phyloP scores from a whole-genome alignment of 2,329 filamentous ascomycete genomes.

The Claviceps maximensis region DNA sequence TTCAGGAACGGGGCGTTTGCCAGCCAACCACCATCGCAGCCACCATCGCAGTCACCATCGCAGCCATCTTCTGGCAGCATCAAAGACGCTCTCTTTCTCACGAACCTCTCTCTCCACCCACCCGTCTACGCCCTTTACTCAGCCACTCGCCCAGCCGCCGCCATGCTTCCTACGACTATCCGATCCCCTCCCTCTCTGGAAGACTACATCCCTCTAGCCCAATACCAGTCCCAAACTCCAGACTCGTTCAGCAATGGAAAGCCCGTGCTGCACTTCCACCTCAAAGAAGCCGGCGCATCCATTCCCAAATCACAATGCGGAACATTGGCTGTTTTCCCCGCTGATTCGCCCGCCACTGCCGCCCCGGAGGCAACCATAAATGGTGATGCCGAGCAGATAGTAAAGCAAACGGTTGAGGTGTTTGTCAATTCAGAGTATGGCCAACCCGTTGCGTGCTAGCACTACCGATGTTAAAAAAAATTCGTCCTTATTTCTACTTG shows the following conservation, averaged over 20 bases:
- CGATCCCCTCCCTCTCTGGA: conserved; percentile 39
- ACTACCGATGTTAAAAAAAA: no score
- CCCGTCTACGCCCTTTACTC: not conserved
- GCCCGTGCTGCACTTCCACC: conserved; percentile 56
- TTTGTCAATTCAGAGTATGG: conserved; percentile 45
- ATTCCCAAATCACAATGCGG: conserved; percentile 41
- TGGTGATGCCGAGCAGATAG: conserved; percentile 20
- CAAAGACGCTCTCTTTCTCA: no score
- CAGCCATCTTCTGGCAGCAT: no score
- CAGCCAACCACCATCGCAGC: no score
- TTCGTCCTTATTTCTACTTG: no score
- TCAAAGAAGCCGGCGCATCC: conserved; percentile 42
- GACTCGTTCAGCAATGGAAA: conserved; percentile 58
- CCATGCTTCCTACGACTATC: conserved; percentile 41
- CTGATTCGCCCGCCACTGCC: conserved; percentile 21
- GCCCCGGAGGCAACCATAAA: conserved; percentile 13
- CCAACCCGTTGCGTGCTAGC: not conserved
- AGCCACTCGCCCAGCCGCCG: not conserved
- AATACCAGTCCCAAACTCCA: conserved; percentile 62
- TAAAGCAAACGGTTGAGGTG: conserved; percentile 38
- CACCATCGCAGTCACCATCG: no score
- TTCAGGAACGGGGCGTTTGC: no score
- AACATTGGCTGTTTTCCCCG: conserved; percentile 39
- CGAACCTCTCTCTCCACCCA: not conserved
- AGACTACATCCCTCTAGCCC: conserved; percentile 50